Percentiles rank a stretch among this genome's conserved stretches.
phyloP scores from a whole-genome alignment of 2,329 filamentous ascomycete genomes.

The Botrytis tulipae region DNA sequence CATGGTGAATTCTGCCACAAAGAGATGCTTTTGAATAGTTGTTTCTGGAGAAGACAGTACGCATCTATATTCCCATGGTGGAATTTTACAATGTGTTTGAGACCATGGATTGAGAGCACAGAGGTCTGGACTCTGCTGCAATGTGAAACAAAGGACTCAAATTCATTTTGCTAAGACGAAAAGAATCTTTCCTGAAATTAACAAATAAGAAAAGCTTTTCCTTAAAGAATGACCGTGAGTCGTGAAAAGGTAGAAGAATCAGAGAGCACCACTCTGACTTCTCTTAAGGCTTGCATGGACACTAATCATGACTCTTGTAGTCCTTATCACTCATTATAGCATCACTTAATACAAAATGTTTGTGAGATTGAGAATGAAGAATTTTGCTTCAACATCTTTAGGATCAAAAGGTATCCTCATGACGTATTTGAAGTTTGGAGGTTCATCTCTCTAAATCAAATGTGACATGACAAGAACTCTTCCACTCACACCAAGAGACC shows the following conservation, averaged over 20 bases:
- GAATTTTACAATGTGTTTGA: background rate
- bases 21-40: rapidly evolving
- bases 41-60: background rate
- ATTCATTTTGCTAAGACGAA: background rate
- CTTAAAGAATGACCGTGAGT: too few species aligned
- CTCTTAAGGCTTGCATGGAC: too few species aligned
- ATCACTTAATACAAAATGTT: background rate
- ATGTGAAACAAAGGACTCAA: background rate
- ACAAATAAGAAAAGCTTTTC: background rate
- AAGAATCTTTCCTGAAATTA: background rate
- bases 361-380: background rate
- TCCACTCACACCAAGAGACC: background rate
- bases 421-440: background rate
- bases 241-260: too few species aligned
- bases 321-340: background rate
- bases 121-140: too few species aligned
- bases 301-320: background rate
- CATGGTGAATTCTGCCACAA: background rate
- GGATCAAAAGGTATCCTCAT: too few species aligned
- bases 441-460: background rate
- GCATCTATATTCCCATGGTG: background rate
- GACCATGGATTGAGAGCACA: background rate
- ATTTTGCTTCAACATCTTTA: background rate
- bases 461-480: background rate
- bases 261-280: background rate